A percentile compares a stretch with the other conserved stretches of the same genome.
Evolutionary conservation across 345 rosid species (phyloP).

Genomic region (Populus deltoides): DNA sequence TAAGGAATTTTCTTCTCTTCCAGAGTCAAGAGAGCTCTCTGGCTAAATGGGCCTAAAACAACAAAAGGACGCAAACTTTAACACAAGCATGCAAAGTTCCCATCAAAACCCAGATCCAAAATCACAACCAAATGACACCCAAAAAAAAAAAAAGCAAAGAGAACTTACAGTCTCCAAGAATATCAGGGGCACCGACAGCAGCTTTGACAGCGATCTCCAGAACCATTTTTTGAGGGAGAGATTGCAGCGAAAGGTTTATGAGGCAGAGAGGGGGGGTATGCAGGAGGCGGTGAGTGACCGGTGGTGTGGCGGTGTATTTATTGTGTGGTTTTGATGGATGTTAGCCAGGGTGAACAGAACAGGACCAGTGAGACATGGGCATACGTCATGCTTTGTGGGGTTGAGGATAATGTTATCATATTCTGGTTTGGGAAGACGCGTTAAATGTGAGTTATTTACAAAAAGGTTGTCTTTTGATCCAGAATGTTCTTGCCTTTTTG

Average conservation of each 20-base stretch:
- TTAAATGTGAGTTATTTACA: neutral
- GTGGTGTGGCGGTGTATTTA: neutral
- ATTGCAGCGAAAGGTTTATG: neutral
- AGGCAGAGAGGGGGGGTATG: neutral
- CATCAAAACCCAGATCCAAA: neutral
- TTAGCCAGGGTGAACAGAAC: neutral
- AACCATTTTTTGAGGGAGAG: constrained; percentile 37
- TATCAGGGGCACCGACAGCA: constrained; percentile 64
- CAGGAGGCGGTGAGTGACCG: neutral
- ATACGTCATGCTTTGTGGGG: neutral
- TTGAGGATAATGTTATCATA: neutral
- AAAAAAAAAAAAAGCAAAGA: neutral
- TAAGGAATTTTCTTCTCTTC: constrained; percentile 81
- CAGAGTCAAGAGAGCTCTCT: constrained; percentile 62
- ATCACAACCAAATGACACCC: neutral
- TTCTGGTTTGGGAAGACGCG: neutral
- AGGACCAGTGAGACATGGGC: neutral
- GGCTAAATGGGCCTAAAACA: constrained; percentile 68
- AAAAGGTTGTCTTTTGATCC: neutral
- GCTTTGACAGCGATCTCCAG: constrained; percentile 86
- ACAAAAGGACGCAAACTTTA: neutral
- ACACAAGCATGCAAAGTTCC: neutral
- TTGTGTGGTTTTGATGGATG: neutral
- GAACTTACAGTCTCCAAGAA: constrained; percentile 69
- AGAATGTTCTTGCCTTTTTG: neutral